phyloP scores from a whole-genome alignment of 192 early-diverging fungal genomes.

The Coemansia sp. region DNA sequence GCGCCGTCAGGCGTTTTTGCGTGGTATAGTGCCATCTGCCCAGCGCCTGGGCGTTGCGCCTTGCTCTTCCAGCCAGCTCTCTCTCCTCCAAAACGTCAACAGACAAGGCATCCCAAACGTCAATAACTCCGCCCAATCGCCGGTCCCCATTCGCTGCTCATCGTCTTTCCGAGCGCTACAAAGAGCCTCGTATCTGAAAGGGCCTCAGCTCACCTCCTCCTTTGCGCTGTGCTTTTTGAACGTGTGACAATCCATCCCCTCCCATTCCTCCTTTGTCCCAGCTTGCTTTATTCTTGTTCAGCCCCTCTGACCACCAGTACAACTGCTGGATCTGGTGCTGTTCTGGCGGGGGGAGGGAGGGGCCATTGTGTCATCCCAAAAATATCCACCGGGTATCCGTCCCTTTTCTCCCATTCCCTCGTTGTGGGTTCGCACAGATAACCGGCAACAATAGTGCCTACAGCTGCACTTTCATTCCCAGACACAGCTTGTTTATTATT shows the following conservation, averaged over 20 bases:
- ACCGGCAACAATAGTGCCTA: too few species aligned
- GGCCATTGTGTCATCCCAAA: too few species aligned
- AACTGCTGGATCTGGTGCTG: background rate
- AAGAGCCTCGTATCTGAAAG: background rate
- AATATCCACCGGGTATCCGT: too few species aligned
- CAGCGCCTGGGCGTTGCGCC: too few species aligned
- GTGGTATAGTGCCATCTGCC: background rate
- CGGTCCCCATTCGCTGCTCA: background rate
- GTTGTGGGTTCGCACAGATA: too few species aligned
- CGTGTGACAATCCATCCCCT: background rate
- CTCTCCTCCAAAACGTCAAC: conserved; percentile 7
- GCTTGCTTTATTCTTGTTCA: too few species aligned
- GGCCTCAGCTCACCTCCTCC: too few species aligned
- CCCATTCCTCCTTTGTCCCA: background rate
- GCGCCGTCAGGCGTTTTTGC: background rate
- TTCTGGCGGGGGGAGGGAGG: too few species aligned
- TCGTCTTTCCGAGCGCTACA: background rate
- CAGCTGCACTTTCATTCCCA: too few species aligned
- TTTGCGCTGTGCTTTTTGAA: background rate
- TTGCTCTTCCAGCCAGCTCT: background rate
- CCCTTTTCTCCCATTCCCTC: too few species aligned
- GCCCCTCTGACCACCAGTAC: background rate
- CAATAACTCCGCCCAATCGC: conserved; percentile 3
- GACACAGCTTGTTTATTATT: too few species aligned
- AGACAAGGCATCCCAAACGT: background rate